Conservation (phyloP, 176 grass and related monocot species). For the Oropetium thomaeum region DNA sequence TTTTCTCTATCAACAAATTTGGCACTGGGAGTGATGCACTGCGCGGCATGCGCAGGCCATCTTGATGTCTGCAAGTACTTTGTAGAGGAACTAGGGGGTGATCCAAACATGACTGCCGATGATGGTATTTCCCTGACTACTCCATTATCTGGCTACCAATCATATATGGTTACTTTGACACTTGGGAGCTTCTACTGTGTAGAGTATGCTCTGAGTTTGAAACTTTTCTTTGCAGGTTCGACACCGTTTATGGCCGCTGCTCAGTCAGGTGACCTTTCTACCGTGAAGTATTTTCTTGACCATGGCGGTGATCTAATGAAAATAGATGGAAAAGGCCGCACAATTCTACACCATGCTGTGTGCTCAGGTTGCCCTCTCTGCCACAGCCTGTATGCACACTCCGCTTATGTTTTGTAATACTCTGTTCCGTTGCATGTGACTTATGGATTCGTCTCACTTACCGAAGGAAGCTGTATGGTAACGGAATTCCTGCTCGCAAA, state of each 20-base stretch:
- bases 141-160: background rate
- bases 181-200: background rate
- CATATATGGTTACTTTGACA: background rate
- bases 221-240: background rate
- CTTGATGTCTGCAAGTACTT: slow-evolving; percentile 43
- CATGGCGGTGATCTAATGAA: slow-evolving; percentile 23
- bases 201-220: background rate
- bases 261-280: slow-evolving; percentile 21
- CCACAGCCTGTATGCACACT: background rate
- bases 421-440: background rate
- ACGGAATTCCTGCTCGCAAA: slow-evolving; percentile 25
- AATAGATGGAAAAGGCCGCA: slow-evolving; percentile 10
- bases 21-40: slow-evolving; percentile 2
- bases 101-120: slow-evolving; percentile 23
- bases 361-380: background rate
- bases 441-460: background rate
- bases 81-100: slow-evolving; percentile 33
- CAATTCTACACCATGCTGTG: slow-evolving; percentile 31
- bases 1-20: background rate
- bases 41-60: background rate
- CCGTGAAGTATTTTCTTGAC: slow-evolving; percentile 22
- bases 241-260: slow-evolving; percentile 22
- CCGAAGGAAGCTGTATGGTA: slow-evolving; percentile 24
- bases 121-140: background rate
- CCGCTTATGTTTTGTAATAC: background rate